Evolutionary conservation across 179 eudicot genomes (phyloP), one percentile per base, ranked within the genome.

Genomic region (Silene vulgaris): DNA sequence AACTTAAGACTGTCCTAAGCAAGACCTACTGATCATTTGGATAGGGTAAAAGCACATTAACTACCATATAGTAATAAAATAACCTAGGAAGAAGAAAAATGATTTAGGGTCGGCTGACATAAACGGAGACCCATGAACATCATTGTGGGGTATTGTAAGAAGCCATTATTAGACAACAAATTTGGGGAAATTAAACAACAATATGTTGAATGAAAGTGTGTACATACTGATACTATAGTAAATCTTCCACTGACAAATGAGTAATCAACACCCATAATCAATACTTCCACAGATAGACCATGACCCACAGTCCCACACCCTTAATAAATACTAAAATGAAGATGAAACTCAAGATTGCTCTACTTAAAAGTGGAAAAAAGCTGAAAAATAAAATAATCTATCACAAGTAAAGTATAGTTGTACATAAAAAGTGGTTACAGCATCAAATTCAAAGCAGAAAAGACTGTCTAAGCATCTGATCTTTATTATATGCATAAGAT

Each of bases 381-480:
- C 74, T 71, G 71, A 45, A 71, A 78, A 43, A 8, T 64, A 74
- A 30, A 37, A 48, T 26, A 74, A 69, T 11, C 71, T 32, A 61
- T 68, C 40, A 68, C 78, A 65, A 72, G 83, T 59, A 72, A 77
- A 71, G 72, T 75, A 77, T 40, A 70, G 72, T 80, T 76, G 40
- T 43, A 77, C 77, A 74, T 6, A 32, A 73, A 74, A 77, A 77
- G 67, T 56, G 69, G 37, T 48, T 5, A 5, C 71, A 43, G 75
- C 78, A 81, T 81, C 81, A 64, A 74, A 71, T 81, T 81, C 84
- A 69, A 74, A 78, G 84, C 76, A 74, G 76, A 78, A 75, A 78
- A 78, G 26, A 64, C 74, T 65, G 76, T 29, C 72, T 26, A 81
- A 81, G 84, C 76, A 81, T 81, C 84, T 81, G 9, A 74, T 66